A percentile compares a stretch with the other conserved stretches of the same genome.
Evolutionary conservation across 2,329 filamentous ascomycete species (phyloP).

Genomic region (Penicillium aurantiogriseum): DNA sequence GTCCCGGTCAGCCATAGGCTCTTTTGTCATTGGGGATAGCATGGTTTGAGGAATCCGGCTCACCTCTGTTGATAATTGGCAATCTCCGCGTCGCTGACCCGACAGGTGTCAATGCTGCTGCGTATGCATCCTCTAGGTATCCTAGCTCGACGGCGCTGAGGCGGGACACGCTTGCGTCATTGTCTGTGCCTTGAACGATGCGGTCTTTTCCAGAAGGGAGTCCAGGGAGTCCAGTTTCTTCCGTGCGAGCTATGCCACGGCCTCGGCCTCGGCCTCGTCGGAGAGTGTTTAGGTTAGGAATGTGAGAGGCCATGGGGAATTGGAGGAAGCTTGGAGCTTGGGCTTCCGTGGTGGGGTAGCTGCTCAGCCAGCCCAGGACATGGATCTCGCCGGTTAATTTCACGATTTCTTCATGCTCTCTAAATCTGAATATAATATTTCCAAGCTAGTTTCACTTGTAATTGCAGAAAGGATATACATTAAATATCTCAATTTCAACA

Average conservation of each 20-base stretch:
- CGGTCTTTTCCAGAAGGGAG: conserved; percentile 58
- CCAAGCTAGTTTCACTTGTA: background rate
- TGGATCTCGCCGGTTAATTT: background rate
- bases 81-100: conserved; percentile 60
- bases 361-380: background rate
- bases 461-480: background rate
- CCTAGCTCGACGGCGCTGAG: conserved; percentile 83
- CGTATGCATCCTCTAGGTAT: conserved; percentile 81
- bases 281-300: conserved; percentile 73
- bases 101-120: conserved; percentile 63
- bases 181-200: conserved; percentile 83
- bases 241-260: conserved; percentile 31
- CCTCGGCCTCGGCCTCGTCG: conserved; percentile 51
- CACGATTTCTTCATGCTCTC: no score
- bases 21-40: conserved; percentile 4
- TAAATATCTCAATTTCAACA: background rate
- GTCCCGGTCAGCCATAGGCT: background rate
- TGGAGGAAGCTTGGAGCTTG: conserved; percentile 20
- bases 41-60: conserved; percentile 10
- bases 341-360: conserved; percentile 18
- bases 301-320: conserved; percentile 65
- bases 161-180: conserved; percentile 83
- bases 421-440: background rate
- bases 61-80: conserved; percentile 92
- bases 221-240: conserved; percentile 24